Conservation (phyloP, 1,284 basidiomycete species). For the Malassezia obtusa region DNA sequence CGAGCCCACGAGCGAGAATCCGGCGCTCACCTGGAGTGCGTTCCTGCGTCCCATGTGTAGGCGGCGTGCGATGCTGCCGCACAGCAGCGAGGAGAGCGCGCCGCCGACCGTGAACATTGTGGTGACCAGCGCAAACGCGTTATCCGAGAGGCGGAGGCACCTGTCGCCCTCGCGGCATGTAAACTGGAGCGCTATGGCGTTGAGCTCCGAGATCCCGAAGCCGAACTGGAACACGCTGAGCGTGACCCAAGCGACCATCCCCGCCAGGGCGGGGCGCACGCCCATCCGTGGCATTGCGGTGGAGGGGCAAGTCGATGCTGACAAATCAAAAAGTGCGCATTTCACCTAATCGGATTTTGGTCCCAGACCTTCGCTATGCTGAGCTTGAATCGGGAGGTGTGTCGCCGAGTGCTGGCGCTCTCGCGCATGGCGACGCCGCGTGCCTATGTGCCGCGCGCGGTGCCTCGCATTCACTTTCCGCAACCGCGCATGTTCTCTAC, state of each 20-base stretch:
- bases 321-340: neutral
- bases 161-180: slow-evolving; percentile 18
- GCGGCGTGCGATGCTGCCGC: slow-evolving; percentile 19
- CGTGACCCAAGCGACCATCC: slow-evolving; percentile 25
- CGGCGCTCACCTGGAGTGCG: slow-evolving; percentile 18
- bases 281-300: neutral
- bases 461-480: too few species aligned
- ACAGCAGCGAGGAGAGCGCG: slow-evolving; percentile 55
- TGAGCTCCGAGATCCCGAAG: slow-evolving; percentile 42
- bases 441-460: too few species aligned
- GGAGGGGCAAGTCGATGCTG: neutral
- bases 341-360: neutral
- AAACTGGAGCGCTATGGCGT: slow-evolving; percentile 32
- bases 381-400: neutral
- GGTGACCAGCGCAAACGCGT: slow-evolving; percentile 15
- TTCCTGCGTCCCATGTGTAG: slow-evolving; percentile 17
- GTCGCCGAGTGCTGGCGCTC: too few species aligned
- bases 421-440: too few species aligned
- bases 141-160: slow-evolving; percentile 8
- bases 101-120: slow-evolving; percentile 80
- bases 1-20: slow-evolving; percentile 17
- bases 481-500: neutral
- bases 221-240: slow-evolving; percentile 38
- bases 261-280: neutral
- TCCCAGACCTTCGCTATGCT: neutral